Conservation (phyloP, 202 grass and related monocot genomes). For the Carex arenaria region DNA sequence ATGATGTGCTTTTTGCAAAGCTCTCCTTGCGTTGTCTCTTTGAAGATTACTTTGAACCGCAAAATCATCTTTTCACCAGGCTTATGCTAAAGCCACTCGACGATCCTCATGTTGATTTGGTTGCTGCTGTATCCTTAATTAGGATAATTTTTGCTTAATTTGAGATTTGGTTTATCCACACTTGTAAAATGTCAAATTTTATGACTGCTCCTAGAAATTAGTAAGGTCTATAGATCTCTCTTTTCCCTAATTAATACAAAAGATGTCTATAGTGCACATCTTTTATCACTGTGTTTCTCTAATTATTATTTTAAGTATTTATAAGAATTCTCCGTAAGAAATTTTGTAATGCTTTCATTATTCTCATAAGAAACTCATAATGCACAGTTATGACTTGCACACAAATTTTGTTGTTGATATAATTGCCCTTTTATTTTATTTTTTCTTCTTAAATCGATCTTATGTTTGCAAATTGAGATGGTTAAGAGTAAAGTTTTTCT, state of each 20-base stretch:
- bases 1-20: constrained; percentile 89
- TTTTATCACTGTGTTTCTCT: neutral
- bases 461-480: neutral
- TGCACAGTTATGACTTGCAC: neutral
- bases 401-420: neutral
- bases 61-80: constrained; percentile 44
- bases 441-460: neutral
- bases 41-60: constrained; percentile 89
- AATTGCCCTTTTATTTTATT: neutral
- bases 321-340: neutral
- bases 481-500: neutral
- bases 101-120: constrained; percentile 88
- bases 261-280: neutral
- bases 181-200: neutral
- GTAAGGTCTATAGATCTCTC: neutral
- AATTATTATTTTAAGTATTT: neutral
- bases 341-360: neutral
- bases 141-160: neutral
- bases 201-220: neutral
- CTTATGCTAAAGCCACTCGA: constrained; percentile 83
- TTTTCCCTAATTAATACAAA: neutral
- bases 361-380: neutral
- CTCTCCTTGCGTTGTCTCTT: constrained; percentile 59
- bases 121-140: constrained; percentile 65
- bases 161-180: neutral